These are phyloP conservation scores for Trichoderma sp. DNA, from an alignment of 2,329 filamentous ascomycete genomes.

Conservation along the genomic window DNA sequence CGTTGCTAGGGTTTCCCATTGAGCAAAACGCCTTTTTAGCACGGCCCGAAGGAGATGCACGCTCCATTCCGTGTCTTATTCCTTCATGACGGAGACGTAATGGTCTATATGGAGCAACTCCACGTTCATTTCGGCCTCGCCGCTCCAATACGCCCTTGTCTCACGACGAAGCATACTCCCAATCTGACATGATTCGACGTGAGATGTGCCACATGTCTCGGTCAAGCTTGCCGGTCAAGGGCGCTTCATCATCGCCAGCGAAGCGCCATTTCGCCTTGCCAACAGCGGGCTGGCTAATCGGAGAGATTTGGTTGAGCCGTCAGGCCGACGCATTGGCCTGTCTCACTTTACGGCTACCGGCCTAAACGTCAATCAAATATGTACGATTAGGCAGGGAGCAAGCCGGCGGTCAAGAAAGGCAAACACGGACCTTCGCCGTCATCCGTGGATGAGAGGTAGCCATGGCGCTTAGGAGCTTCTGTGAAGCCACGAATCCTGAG, in stretches of 20 bases:
- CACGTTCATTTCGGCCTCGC: slow-evolving; percentile 25
- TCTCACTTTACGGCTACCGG: slow-evolving; percentile 7
- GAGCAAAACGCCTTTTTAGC: background rate
- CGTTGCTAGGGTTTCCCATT: background rate
- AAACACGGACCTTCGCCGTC: slow-evolving; percentile 1
- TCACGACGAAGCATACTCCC: slow-evolving; percentile 18
- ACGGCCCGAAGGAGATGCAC: background rate
- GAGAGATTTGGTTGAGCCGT: slow-evolving; percentile 2
- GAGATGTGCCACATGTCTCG: background rate
- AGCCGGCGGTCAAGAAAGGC: slow-evolving; percentile 14
- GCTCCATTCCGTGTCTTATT: background rate
- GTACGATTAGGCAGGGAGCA: background rate
- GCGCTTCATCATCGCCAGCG: background rate
- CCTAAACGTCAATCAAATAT: background rate
- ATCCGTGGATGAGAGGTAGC: slow-evolving; percentile 1
- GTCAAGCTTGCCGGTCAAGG: slow-evolving; percentile 13
- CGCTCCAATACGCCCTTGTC: slow-evolving; percentile 16
- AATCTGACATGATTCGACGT: slow-evolving; percentile 21
- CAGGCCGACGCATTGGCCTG: slow-evolving; percentile 8
- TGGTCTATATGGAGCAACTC: slow-evolving; percentile 15
- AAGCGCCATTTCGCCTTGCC: background rate
- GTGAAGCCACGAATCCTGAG: slow-evolving; percentile 11
- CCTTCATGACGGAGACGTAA: background rate
- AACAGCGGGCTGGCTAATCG: slow-evolving; percentile 8
- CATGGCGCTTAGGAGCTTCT: slow-evolving; percentile 9